Conservation (phyloP, 768 basidiomycete species). For the Leccinum subgranulosum region DNA sequence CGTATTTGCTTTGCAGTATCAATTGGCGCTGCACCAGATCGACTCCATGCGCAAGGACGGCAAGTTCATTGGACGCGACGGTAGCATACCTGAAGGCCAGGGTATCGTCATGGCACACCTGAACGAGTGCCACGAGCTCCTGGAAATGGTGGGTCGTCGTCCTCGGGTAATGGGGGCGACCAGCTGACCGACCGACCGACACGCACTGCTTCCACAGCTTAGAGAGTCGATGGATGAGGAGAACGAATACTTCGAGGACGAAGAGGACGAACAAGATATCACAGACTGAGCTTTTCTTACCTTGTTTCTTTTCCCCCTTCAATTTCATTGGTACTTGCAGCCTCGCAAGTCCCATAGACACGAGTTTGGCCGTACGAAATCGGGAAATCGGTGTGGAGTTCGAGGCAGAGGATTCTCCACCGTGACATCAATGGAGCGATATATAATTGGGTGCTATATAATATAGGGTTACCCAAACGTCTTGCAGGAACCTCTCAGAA, state of each 20-base stretch:
- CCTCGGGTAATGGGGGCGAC: neutral
- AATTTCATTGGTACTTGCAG: neutral
- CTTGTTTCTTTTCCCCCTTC: neutral
- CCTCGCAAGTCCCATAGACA: neutral
- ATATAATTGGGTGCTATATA: neutral
- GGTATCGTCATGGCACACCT: conserved; percentile 95
- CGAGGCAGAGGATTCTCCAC: neutral
- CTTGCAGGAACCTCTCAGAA: neutral
- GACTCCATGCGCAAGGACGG: conserved; percentile 92
- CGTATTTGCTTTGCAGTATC: conserved; percentile 55
- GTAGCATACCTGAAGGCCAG: conserved; percentile 91
- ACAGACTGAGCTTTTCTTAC: conserved; percentile 6
- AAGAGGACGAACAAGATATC: conserved; percentile 35
- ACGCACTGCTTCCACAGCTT: conserved; percentile 35
- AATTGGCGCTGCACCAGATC: conserved; percentile 92
- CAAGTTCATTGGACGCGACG: conserved; percentile 86
- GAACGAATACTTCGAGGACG: conserved; percentile 53
- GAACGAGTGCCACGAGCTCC: conserved; percentile 92
- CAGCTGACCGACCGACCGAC: neutral
- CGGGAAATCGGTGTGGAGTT: neutral
- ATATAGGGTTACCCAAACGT: no score
- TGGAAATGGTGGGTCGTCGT: conserved; percentile 74
- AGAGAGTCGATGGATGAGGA: conserved; percentile 82
- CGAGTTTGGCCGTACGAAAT: neutral
- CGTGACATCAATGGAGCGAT: neutral